phyloP scores from a whole-genome alignment of 495 filamentous ascomycete genomes.

The Entonaema liquescens region DNA sequence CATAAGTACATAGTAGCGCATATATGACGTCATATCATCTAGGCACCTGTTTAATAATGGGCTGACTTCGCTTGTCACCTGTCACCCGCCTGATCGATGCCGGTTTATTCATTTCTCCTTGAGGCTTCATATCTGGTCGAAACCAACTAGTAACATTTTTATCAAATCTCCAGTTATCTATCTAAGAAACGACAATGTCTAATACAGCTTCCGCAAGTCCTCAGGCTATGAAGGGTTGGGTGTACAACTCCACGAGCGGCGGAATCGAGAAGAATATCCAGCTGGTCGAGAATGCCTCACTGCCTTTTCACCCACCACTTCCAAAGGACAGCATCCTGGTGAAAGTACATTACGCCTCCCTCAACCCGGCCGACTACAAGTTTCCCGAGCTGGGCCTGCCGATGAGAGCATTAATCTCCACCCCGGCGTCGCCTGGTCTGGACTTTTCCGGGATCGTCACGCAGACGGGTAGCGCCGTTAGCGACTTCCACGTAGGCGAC shows the following conservation, averaged over 20 bases:
- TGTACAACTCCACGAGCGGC: constrained; percentile 59
- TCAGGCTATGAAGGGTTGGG: constrained; percentile 69
- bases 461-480: constrained; percentile 46
- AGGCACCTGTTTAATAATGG: too few species aligned
- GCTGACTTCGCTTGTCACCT: too few species aligned
- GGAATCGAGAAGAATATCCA: constrained; percentile 67
- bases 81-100: too few species aligned
- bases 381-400: constrained; percentile 62
- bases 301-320: constrained; percentile 50
- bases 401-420: constrained; percentile 50
- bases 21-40: too few species aligned
- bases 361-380: constrained; percentile 81
- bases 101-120: too few species aligned
- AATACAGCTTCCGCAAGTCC: constrained; percentile 10
- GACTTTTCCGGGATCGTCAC: constrained; percentile 72
- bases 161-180: neutral
- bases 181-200: neutral
- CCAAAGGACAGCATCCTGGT: constrained; percentile 61
- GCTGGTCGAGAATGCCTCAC: constrained; percentile 53
- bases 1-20: too few species aligned
- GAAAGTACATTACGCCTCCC: constrained; percentile 59
- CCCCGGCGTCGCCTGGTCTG: constrained; percentile 65
- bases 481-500: constrained; percentile 57
- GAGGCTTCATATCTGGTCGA: too few species aligned
- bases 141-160: too few species aligned